These are phyloP conservation scores for Coemansia sp. DNA, from an alignment of 192 early-diverging fungal genomes.

Conservation along the genomic window DNA sequence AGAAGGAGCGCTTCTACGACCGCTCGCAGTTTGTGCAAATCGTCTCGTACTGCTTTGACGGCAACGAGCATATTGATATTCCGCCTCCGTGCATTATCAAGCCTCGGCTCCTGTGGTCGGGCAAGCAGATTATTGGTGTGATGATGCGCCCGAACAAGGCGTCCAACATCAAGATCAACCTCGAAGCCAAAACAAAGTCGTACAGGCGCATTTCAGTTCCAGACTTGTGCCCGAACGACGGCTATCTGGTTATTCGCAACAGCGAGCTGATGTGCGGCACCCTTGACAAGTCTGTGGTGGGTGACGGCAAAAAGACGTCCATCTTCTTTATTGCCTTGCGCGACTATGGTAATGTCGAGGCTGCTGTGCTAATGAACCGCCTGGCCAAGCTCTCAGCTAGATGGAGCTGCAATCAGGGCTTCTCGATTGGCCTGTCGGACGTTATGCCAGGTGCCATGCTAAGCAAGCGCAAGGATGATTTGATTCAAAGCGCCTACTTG, in stretches of 20 bases:
- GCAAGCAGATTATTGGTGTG: slow-evolving; percentile 92
- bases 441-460: slow-evolving; percentile 86
- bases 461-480: slow-evolving; percentile 71
- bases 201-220: slow-evolving; percentile 60
- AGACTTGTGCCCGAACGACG: slow-evolving; percentile 87
- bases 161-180: slow-evolving; percentile 71
- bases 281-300: slow-evolving; percentile 93
- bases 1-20: slow-evolving; percentile 94
- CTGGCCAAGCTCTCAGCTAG: slow-evolving; percentile 90
- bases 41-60: slow-evolving; percentile 89
- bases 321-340: slow-evolving; percentile 91
- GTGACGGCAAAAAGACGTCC: slow-evolving; percentile 93
- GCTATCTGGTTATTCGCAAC: slow-evolving; percentile 86
- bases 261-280: slow-evolving; percentile 93
- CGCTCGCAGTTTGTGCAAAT: slow-evolving; percentile 91
- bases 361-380: slow-evolving; percentile 92
- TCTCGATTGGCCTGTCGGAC: slow-evolving; percentile 98
- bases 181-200: slow-evolving; percentile 84
- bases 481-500: slow-evolving; percentile 77
- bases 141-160: slow-evolving; percentile 81
- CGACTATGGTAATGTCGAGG: slow-evolving; percentile 84
- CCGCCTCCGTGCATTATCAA: slow-evolving; percentile 91
- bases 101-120: slow-evolving; percentile 91
- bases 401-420: slow-evolving; percentile 91
- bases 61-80: slow-evolving; percentile 79